Evolutionary conservation across 2,329 filamentous ascomycete species (phyloP), one percentile per base, ranked within the genome.

Genomic region (Beauveria sp.): DNA sequence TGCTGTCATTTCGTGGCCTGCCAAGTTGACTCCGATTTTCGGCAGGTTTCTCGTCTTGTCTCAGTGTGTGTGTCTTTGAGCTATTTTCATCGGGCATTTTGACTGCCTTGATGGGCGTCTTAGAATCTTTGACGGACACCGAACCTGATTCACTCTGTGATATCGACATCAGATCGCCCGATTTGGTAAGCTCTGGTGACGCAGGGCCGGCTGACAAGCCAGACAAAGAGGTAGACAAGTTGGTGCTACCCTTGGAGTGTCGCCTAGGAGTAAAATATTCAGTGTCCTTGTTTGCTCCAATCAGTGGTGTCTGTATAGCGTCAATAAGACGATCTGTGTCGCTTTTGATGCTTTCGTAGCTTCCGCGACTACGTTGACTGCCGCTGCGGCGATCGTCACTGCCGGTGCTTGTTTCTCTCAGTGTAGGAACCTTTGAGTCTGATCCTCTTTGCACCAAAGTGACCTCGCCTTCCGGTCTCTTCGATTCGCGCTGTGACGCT

Each of bases 301-400:
- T 70, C 1, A 84, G 72, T 0, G 88, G 83, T 12, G 83, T 85
- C 67, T 87, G 83, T 3, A 91, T 88, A 2, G 88, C 88, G 68
- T 90, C 83, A 26, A 91, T 90, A 14, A 91, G 75, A 31, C 88
- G 78, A 64, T 91, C 88, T 0, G 88, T 86, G 66, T 90, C 86
- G 65, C 85, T 85, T 45, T 71, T 75, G 18, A 75, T 80, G 65
- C 85, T 88, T 2, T 65, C 74, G n/a, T 66, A 70, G 53, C 78
- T 82, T 43, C 64, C 72, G 20, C 66, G 72, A 53, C 78, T 82
- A 48, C 64, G 72, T 24, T 71, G 65, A 61, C 80, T 82, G 24
- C 65, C 73, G 53, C 79, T 83, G 24, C 63, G 67, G 7, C 66
- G 65, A 38, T 69, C 68, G 52, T 62, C 60, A 22, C 62, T 61